Evolutionary conservation across 176 grass and related monocot species (phyloP).

Genomic region (Lolium multiflorum): DNA sequence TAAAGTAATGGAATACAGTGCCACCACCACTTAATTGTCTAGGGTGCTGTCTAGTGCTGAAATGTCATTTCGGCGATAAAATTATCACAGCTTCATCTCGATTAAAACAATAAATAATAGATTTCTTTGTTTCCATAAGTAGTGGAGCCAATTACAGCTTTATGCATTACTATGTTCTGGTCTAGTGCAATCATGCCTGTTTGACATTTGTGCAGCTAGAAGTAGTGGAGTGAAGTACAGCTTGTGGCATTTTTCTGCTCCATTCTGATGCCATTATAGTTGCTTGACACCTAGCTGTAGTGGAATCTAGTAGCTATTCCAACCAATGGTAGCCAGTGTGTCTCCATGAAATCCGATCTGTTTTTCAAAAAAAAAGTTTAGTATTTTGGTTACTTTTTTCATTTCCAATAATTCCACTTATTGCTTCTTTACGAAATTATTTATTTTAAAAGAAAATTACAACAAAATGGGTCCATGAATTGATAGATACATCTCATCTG

Average conservation of each 20-base stretch:
- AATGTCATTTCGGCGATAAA: conserved; percentile 49
- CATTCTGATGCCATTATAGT: conserved; percentile 29
- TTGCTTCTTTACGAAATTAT: neutral
- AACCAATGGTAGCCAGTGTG: conserved; percentile 16
- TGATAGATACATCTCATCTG: neutral
- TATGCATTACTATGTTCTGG: conserved; percentile 39
- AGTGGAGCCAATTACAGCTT: conserved; percentile 59
- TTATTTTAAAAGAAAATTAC: neutral
- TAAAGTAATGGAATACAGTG: conserved; percentile 52
- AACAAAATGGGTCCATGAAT: neutral
- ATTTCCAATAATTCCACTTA: neutral
- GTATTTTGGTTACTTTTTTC: neutral
- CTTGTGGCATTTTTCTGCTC: conserved; percentile 28
- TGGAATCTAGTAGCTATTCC: conserved; percentile 47
- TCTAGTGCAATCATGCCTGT: conserved; percentile 49
- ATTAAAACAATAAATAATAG: conserved; percentile 42
- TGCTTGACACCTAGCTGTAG: conserved; percentile 49
- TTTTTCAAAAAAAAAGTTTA: neutral
- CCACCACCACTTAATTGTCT: conserved; percentile 45
- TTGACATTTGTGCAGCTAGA: conserved; percentile 41
- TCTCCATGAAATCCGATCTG: conserved; percentile 26
- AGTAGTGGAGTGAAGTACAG: conserved; percentile 43
- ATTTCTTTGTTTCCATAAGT: conserved; percentile 53
- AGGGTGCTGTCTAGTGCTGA: conserved; percentile 48
- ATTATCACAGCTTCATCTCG: conserved; percentile 40